Base-by-base conservation (phyloP, 2,329 filamentous ascomycete genomes). In the Microdochium paspali region DNA sequence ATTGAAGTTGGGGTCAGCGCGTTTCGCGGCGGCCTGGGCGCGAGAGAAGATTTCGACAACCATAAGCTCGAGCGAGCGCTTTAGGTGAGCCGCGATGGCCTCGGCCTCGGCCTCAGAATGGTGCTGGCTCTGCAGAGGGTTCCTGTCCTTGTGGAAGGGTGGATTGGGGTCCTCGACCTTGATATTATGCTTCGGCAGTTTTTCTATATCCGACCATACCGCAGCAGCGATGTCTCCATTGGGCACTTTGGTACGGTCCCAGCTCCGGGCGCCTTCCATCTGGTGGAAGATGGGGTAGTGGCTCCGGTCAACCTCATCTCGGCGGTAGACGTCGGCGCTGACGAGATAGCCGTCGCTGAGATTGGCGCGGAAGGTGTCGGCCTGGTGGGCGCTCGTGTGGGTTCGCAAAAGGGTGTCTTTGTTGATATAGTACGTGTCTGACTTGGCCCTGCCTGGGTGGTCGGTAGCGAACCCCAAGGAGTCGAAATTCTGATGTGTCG, bases 221-320 rank as follows among this genome's bases (percentile, higher is more conserved):
- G 79, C 77, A 15, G 79, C 70, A 1, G 78, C 78, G 18, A 90
- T 63, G 53, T 85, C 76, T 18, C 73, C 74, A 50, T 66, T 71
- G 47, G 70, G 73, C 42, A 77, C 78, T 62, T 70, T 76, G 24
- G 62, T 72, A 10, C 88, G 79, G 61, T 93, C 85, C 91, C 93
- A 98, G 47, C 90, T 84, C 56, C 85, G 77, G 9, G 91, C 91
- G 12, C 90, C 91, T 65, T 98, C 93, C 90, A 97, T 97, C 69
- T 98, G 93, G 68, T 98, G 93, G 66, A 98, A 98, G 49, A 95
- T 82, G 0, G 93, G 93, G 67, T 97, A 97, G 68, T 98, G 93
- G 56, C 85, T 93, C 48, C 87, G 81, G 67, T 98, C 93, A 59
- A 98, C 85, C 48, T 91, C 90, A 77, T 98, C 93, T 54, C 93